Base-by-base conservation (phyloP, 1,284 basidiomycete species). In the Pyrrhoderma lamaoense region DNA sequence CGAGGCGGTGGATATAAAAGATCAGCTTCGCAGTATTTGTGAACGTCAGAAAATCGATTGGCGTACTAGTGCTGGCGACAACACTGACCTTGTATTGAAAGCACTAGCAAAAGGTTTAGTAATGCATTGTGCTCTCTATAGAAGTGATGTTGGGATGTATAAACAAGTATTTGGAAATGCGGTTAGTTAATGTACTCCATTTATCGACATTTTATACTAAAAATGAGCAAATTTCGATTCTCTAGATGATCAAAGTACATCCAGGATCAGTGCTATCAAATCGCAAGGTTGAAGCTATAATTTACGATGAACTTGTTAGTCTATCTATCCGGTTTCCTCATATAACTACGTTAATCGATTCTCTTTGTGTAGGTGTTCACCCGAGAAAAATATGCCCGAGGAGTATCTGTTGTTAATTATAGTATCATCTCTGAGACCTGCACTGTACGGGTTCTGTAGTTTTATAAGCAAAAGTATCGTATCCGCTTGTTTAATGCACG, bases 221-320 rank as follows among this genome's bases (percentile, higher is more conserved):
- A 43, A 37, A 57, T 45, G 35, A 16, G 53, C 57, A 44, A 45
- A 49, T 13, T 35, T 16, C 43, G 42, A 18, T 25, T 37, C n/a
- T 34, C 16, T 57, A 91, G 88, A 68, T 76, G 22, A 75, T 96
- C 56, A 94, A 93, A 65, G 87, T 97, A 34, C 91, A 96, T 63
- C 93, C 93, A 0, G 78, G 85, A 21, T 93, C 90, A 18, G 77
- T 80, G 1, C 64, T 96, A 55, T 79, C 77, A 56, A 83, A 87
- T 55, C 89, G 86, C 62, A 90, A 88, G 63, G 78, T 82, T 0
- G 81, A 84, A 0, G 89, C 85, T 3, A 91, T 97, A 52, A 76
- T 96, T 43, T 97, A 89, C 62, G 86, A 94, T 63, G 93, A 96
- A 64, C 70, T 96, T 60, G 93, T 94, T 57, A 60, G 87, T 73